Evolutionary conservation across 2,329 filamentous ascomycete species (phyloP), one percentile per base, ranked within the genome.

Genomic region (Hypoxylon sp.): DNA sequence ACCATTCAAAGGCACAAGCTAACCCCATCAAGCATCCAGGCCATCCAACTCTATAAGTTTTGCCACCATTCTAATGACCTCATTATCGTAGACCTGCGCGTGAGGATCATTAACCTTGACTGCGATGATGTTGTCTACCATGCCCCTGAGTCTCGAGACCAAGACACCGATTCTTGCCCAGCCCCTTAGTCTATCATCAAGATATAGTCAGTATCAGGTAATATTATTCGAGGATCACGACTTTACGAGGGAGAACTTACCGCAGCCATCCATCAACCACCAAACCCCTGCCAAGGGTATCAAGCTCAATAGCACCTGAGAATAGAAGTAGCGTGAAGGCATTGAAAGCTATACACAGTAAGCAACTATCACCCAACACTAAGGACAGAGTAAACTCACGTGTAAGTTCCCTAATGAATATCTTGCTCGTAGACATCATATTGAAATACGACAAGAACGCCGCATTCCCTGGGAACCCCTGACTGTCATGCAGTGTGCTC

Each of bases 81-180:
- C 90, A 64, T 85, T 87, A 48, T 85, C 82, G 63, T 82, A 82
- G 37, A 90, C 77, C 50, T 90, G 88, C 63, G 87, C 78, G 11
- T 85, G 85, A 0, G 93, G 93, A 70, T 92, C 90, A 78, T 94
- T 93, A 53, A 98, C 89, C 80, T 94, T 94, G 71, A 87, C 85
- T 63, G 92, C 92, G 75, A 99, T 87, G 68, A 97, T 85, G 71
- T 91, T 89, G 82, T 99, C 96, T 59, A 99, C 85, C 90, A 98
- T 92, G 63, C 90, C 90, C 70, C 96, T 87, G 72, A 99, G 81
- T 69, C 95, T 86, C 50, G 91, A 92, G 2, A 97, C 91, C 72
- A 99, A 80, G 11, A 98, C 95, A 31, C 95, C 96, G 70, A 99
- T 96, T 51, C 96, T 88, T 0, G 96, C 95, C 96, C 96, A 99